Base-by-base conservation (phyloP, 2,329 filamentous ascomycete genomes). In the Fusarium chaquense region DNA sequence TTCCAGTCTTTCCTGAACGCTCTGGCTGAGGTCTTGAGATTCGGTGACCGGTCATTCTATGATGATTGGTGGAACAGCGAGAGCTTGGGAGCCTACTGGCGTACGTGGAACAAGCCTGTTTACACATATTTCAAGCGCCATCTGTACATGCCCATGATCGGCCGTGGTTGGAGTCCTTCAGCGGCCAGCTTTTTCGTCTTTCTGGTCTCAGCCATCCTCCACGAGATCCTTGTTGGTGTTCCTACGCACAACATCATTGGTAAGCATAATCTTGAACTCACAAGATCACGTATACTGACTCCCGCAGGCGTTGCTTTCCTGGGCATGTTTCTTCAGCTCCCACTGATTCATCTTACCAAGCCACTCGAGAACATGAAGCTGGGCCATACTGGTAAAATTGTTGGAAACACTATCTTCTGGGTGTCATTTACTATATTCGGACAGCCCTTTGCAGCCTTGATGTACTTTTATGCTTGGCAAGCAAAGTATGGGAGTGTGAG, bases 381-480 rank as follows among this genome's bases (percentile, higher is more conserved):
- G 5, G 88, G 90, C 0, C 72, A 80, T 16, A 88, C 90, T 53
- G 93, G 93, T 8, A 92, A 90, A 73, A 85, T 97, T 11, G 85
- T 97, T 30, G 96, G 96, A 3, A 99, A 99, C 79, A 90, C 91
- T 76, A 94, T 97, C 61, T 99, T 99, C 80, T 98, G 96, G 96
- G 85, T 98, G 22, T 95, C 92, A 15, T 99, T 99, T 77, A 98
- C 95, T 70, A 88, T 98, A 4, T 91, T 99, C 15, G 96, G 96
- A 5, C 96, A 99, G 83, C 96, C 96, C 1, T 87, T 98, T 73
- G 96, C 93, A 2, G 94, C 93, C 1, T 83, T 99, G 64, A 85
- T 97, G 78, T 99, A 99, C 79, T 99, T 98, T 79, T 98, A 98
- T 78, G 94, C 94, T 2, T 99, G 96, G 95, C 95, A 98, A 81